Conservation (phyloP, 2,329 filamentous ascomycete species). For the Ophiostoma tasmaniense region DNA sequence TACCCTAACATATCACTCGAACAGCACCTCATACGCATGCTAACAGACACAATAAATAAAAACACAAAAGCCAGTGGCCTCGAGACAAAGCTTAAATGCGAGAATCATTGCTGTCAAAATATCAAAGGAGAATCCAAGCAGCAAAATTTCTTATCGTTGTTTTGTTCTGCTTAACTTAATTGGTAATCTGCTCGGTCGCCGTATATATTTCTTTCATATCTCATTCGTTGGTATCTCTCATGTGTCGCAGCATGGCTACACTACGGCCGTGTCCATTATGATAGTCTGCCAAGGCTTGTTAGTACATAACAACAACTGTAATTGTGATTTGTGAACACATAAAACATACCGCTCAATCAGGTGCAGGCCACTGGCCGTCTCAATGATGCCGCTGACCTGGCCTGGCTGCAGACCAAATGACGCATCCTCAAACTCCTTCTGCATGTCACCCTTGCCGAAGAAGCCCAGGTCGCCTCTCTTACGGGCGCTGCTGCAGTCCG, state of each 20-base stretch:
- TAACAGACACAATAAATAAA: no score
- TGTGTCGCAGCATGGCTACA: background rate
- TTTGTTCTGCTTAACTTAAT: background rate
- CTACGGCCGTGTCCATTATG: conserved; percentile 10
- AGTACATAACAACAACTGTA: background rate
- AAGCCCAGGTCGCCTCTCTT: conserved; percentile 93
- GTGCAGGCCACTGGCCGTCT: conserved; percentile 90
- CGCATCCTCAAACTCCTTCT: conserved; percentile 95
- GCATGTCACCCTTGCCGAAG: conserved; percentile 93
- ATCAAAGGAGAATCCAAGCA: background rate
- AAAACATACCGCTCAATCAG: conserved; percentile 76
- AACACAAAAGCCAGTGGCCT: background rate
- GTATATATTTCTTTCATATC: background rate
- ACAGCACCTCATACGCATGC: background rate
- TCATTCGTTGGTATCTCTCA: background rate
- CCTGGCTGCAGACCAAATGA: conserved; percentile 83
- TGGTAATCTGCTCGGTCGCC: background rate
- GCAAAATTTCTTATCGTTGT: background rate
- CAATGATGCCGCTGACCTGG: conserved; percentile 77
- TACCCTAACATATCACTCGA: background rate
- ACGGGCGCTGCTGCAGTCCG: conserved; percentile 88
- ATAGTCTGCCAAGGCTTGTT: conserved; percentile 11
- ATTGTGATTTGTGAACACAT: no score
- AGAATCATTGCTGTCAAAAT: no score
- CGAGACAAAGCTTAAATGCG: background rate